A percentile compares a stretch with the other conserved stretches of the same genome.
Conservation (phyloP, 2,329 filamentous ascomycete species). For the Xylariaceae sp. region DNA sequence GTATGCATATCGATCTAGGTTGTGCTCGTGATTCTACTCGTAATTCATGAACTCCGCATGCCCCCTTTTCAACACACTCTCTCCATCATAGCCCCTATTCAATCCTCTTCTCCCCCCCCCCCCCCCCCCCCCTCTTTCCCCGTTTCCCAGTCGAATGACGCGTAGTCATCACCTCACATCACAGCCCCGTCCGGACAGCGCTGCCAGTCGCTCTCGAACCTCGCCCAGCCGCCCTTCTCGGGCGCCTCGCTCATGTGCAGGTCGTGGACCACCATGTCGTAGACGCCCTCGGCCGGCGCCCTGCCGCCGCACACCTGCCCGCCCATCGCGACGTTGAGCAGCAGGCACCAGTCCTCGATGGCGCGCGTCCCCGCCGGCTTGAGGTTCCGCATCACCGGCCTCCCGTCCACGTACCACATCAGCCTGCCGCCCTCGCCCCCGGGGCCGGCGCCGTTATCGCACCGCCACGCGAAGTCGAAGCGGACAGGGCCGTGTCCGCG, state of each 20-base stretch:
- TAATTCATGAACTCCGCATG: no score
- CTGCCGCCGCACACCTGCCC: slow-evolving; percentile 49
- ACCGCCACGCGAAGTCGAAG: slow-evolving; percentile 52
- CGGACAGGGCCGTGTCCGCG: slow-evolving; percentile 39
- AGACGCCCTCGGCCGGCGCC: slow-evolving; percentile 42
- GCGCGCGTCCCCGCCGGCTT: slow-evolving; percentile 45
- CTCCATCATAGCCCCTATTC: no score
- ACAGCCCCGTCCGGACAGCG: slow-evolving; percentile 18
- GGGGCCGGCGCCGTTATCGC: slow-evolving; percentile 34
- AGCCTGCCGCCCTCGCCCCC: slow-evolving; percentile 36
- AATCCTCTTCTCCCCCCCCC: no score
- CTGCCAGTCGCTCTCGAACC: slow-evolving; percentile 45
- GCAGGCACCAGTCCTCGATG: slow-evolving; percentile 47
- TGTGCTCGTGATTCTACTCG: no score
- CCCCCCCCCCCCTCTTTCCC: no score
- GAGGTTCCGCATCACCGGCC: slow-evolving; percentile 47
- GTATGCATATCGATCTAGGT: no score
- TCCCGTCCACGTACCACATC: slow-evolving; percentile 53
- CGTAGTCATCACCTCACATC: slow-evolving; percentile 10
- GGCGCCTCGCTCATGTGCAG: slow-evolving; percentile 46
- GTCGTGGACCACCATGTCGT: slow-evolving; percentile 48
- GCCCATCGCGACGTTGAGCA: slow-evolving; percentile 56
- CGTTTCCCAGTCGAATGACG: not conserved
- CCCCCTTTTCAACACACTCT: no score
- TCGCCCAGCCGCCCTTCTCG: slow-evolving; percentile 46